A percentile compares a stretch with the other conserved stretches of the same genome.
Evolutionary conservation across 345 rosid genomes (phyloP).

Genomic region (Triadica sebifera): DNA sequence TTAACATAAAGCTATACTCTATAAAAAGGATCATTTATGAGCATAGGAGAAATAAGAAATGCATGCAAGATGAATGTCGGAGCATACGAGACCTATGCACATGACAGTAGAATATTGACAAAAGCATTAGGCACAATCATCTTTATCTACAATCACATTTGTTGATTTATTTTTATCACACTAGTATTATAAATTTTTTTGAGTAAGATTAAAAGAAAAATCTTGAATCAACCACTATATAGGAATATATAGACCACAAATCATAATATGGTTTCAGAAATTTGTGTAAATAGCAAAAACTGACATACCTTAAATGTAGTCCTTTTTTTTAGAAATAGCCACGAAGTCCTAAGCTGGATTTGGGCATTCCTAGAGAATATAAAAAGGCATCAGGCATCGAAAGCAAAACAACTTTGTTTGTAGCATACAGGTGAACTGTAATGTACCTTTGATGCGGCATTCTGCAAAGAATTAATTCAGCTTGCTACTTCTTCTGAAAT

Average conservation of each 20-base stretch:
- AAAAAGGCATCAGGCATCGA: slow-evolving; percentile 11
- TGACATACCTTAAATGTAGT: slow-evolving; percentile 44
- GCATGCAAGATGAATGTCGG: no score
- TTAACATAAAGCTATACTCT: no score
- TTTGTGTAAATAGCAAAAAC: not conserved
- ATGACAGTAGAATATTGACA: no score
- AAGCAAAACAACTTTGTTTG: not conserved
- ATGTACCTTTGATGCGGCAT: slow-evolving; percentile 71
- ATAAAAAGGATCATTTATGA: no score
- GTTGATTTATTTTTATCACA: not conserved
- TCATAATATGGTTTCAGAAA: not conserved
- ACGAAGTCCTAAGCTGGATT: slow-evolving; percentile 47
- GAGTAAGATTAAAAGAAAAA: not conserved
- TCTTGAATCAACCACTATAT: not conserved
- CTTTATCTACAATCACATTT: no score
- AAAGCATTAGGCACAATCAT: no score
- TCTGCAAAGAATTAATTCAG: slow-evolving; percentile 74
- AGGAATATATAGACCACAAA: not conserved
- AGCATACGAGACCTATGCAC: no score
- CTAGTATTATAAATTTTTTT: not conserved
- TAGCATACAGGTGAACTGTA: not conserved
- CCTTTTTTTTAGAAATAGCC: slow-evolving; percentile 52
- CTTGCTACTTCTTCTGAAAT: slow-evolving; percentile 92
- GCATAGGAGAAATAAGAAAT: no score
- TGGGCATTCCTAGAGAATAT: slow-evolving; percentile 49